Percentiles rank a stretch among this genome's conserved stretches.
These are phyloP conservation scores for Irpex sp. DNA, from an alignment of 1,284 basidiomycete species.

Conservation along the genomic window DNA sequence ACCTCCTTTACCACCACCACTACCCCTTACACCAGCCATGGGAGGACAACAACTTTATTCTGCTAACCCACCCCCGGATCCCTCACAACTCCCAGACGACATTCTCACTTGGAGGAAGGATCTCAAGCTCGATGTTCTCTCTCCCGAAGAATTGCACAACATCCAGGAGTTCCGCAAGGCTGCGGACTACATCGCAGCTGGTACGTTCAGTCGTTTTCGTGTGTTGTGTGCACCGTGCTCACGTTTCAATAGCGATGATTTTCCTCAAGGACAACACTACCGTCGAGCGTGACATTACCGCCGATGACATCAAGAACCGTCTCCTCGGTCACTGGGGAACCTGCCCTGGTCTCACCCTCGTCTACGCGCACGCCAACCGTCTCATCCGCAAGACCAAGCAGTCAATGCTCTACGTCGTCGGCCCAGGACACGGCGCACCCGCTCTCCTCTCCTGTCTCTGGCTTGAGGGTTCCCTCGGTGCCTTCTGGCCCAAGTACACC, in stretches of 20 bases:
- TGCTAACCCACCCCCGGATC: conserved; percentile 59
- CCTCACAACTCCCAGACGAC: conserved; percentile 50
- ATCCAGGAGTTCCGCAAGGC: conserved; percentile 52
- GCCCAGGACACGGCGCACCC: conserved; percentile 80
- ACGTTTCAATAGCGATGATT: conserved; percentile 57
- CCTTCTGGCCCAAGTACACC: conserved; percentile 69
- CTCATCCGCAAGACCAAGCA: conserved; percentile 59
- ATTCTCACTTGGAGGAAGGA: conserved; percentile 41
- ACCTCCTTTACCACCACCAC: conserved; percentile 2
- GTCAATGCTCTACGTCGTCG: conserved; percentile 66
- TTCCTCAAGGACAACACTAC: conserved; percentile 76
- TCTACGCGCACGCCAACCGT: conserved; percentile 77
- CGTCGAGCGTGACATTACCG: conserved; percentile 51
- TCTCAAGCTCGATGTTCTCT: conserved; percentile 39
- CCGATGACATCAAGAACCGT: conserved; percentile 72
- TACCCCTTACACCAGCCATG: conserved; percentile 31
- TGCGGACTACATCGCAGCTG: conserved; percentile 62
- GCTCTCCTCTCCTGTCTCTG: conserved; percentile 76
- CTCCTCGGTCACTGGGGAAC: conserved; percentile 78
- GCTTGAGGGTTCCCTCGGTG: conserved; percentile 73
- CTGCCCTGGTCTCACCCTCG: conserved; percentile 71
- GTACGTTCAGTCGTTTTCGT: conserved; percentile 26
- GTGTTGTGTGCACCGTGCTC: background rate
- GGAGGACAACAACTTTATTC: conserved; percentile 49
- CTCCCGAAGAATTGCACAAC: conserved; percentile 42